These are phyloP conservation scores for Albatrellus sp. DNA, from an alignment of 1,284 basidiomycete genomes.

Conservation along the genomic window DNA sequence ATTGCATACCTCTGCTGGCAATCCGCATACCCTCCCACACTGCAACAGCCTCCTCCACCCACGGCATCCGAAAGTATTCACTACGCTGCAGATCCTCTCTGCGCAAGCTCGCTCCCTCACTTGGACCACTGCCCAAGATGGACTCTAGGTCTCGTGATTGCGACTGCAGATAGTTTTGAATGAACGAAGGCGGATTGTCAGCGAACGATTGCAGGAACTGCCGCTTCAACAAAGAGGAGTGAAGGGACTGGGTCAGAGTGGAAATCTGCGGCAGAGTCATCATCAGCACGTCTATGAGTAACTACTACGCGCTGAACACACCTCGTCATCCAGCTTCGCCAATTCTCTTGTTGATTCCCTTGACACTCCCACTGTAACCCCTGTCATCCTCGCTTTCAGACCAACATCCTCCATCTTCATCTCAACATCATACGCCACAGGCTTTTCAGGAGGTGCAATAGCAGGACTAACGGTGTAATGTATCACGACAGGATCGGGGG, in stretches of 20 bases:
- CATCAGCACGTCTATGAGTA: background rate
- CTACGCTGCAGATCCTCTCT: slow-evolving; percentile 82
- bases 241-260: slow-evolving; percentile 68
- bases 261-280: slow-evolving; percentile 43
- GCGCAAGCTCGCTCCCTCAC: slow-evolving; percentile 67
- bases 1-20: slow-evolving; percentile 24
- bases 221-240: slow-evolving; percentile 77
- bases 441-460: slow-evolving; percentile 44
- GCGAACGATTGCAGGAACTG: slow-evolving; percentile 83
- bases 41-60: slow-evolving; percentile 68
- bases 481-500: slow-evolving; percentile 79
- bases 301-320: slow-evolving; percentile 16
- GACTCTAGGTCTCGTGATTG: slow-evolving; percentile 86
- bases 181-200: slow-evolving; percentile 68
- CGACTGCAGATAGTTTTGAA: slow-evolving; percentile 82
- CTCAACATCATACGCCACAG: slow-evolving; percentile 78
- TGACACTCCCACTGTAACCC: slow-evolving; percentile 57
- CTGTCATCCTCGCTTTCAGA: slow-evolving; percentile 65
- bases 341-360: slow-evolving; percentile 58
- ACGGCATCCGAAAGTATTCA: slow-evolving; percentile 82
- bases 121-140: slow-evolving; percentile 79
- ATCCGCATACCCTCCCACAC: slow-evolving; percentile 42
- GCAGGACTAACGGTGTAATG: slow-evolving; percentile 63
- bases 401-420: slow-evolving; percentile 78
- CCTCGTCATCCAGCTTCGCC: slow-evolving; percentile 79